phyloP scores from a whole-genome alignment of 257 asterid genomes.

The Ligustrum vulgare region DNA sequence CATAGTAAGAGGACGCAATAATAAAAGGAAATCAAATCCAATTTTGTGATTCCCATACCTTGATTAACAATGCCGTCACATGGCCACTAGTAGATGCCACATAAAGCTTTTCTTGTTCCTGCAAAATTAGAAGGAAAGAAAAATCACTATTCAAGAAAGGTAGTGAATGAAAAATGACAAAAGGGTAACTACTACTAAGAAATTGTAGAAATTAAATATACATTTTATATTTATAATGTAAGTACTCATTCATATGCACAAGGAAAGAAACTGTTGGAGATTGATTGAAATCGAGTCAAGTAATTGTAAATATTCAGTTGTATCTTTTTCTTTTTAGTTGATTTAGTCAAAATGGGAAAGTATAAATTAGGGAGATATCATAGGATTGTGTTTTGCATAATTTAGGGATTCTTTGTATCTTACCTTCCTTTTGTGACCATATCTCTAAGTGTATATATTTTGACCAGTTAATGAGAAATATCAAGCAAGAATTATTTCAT shows the following conservation, averaged over 20 bases:
- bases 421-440: no score
- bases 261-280: constrained; percentile 4
- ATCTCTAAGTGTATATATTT: no score
- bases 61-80: constrained; percentile 62
- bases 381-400: no score
- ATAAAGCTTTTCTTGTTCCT: constrained; percentile 72
- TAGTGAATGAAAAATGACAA: constrained; percentile 1
- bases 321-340: no score
- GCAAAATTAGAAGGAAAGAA: constrained; percentile 24
- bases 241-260: background rate
- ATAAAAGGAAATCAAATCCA: constrained; percentile 5
- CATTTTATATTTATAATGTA: constrained; percentile 3
- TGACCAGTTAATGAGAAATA: no score
- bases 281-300: no score
- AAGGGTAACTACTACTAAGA: constrained; percentile 15
- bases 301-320: no score
- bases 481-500: no score
- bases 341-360: no score
- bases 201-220: constrained; percentile 8
- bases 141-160: background rate
- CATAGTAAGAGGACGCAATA: constrained; percentile 4
- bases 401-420: no score
- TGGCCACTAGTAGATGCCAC: constrained; percentile 92
- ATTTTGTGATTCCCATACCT: constrained; percentile 43
- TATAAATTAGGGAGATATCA: no score